phyloP scores from a whole-genome alignment of 2,329 filamentous ascomycete species.

The Aureobasidium namibiae region DNA sequence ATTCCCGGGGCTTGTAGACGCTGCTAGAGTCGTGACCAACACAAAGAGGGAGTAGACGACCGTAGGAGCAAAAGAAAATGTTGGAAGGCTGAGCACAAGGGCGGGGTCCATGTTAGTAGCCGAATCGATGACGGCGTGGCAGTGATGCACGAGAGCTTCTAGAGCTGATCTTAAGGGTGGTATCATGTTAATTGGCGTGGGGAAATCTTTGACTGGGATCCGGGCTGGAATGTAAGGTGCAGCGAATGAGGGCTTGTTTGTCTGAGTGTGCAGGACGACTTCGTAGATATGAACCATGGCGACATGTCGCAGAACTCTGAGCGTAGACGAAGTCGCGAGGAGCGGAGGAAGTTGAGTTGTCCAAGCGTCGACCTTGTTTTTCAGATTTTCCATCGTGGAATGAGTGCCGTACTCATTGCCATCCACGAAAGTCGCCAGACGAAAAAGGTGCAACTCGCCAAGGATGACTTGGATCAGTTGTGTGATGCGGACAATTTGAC shows the following conservation, averaged over 20 bases:
- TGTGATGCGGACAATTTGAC: slow-evolving; percentile 21
- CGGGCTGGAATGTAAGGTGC: slow-evolving; percentile 24
- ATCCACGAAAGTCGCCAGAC: slow-evolving; percentile 15
- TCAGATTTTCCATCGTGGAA: slow-evolving; percentile 17
- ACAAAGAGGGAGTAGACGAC: neutral
- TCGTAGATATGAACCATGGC: slow-evolving; percentile 23
- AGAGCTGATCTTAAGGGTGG: neutral
- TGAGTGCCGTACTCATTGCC: slow-evolving; percentile 18
- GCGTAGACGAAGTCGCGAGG: slow-evolving; percentile 12
- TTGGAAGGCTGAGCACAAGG: neutral
- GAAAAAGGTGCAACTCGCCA: slow-evolving; percentile 16
- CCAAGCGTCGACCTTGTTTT: slow-evolving; percentile 21
- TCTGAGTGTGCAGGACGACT: slow-evolving; percentile 22
- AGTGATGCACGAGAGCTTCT: neutral
- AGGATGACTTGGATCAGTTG: slow-evolving; percentile 20
- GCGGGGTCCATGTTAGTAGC: neutral
- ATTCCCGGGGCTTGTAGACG: neutral
- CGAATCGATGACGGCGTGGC: neutral
- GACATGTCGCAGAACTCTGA: slow-evolving; percentile 21
- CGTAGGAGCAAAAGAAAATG: neutral
- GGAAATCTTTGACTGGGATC: slow-evolving; percentile 22
- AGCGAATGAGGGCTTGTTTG: slow-evolving; percentile 23
- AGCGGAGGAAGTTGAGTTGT: slow-evolving; percentile 18
- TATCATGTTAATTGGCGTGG: slow-evolving; percentile 17
- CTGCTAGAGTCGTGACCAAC: neutral